These are phyloP conservation scores for Pythium rhizo-oryzae DNA, from an alignment of 352 stramenopile species.

Conservation along the genomic window DNA sequence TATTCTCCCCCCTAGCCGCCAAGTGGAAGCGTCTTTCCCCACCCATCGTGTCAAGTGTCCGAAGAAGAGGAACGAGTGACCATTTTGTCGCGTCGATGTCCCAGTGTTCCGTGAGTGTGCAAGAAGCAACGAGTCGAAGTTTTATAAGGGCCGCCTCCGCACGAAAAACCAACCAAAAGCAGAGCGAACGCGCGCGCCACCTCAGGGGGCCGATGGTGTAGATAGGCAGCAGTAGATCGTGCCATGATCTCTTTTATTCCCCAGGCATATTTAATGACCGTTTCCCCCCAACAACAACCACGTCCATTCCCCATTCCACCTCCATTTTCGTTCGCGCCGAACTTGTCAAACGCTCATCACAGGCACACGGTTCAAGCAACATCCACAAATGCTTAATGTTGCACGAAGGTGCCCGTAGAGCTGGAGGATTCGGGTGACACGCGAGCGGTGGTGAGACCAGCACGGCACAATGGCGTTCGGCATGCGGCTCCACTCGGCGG, in stretches of 20 bases:
- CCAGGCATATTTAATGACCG: constrained; percentile 24
- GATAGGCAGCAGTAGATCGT: background rate
- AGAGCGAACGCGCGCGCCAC: background rate
- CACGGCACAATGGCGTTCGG: constrained; percentile 10
- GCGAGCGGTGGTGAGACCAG: constrained; percentile 1
- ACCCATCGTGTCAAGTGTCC: background rate
- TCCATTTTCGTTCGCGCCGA: background rate
- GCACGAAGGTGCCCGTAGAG: constrained; percentile 20
- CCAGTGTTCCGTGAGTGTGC: constrained; percentile 4
- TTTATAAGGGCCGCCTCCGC: background rate
- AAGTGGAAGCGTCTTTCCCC: constrained; percentile 25
- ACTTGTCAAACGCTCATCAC: background rate
- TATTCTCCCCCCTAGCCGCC: constrained; percentile 12
- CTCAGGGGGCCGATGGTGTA: background rate
- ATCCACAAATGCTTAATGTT: constrained; percentile 12
- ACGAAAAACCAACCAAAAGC: background rate
- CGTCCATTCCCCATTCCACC: background rate
- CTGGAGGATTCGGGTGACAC: constrained; percentile 21
- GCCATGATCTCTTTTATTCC: background rate
- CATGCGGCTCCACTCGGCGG: constrained; percentile 5
- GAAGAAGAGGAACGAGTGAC: constrained; percentile 1
- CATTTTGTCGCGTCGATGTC: constrained; percentile 15
- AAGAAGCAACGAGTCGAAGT: background rate
- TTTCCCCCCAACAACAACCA: background rate
- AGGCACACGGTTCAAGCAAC: constrained; percentile 10